A percentile compares a stretch with the other conserved stretches of the same genome.
Conservation (phyloP, 805 yeast species). For the Candida methanosorbosa region DNA sequence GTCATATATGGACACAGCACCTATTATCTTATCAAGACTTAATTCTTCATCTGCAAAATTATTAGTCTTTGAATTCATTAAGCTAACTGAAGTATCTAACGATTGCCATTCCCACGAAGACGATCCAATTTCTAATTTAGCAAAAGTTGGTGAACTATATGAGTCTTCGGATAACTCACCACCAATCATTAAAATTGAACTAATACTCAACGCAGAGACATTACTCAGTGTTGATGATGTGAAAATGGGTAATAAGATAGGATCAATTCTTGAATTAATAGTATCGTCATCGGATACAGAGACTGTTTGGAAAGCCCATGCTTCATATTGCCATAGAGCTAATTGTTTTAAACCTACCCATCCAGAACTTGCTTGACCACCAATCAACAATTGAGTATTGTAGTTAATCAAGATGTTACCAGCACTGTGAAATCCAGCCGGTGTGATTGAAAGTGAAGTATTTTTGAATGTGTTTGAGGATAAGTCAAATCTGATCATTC, state of each 20-base stretch:
- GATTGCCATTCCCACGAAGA: conserved; percentile 37
- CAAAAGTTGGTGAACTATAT: conserved; percentile 33
- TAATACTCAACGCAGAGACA: conserved; percentile 24
- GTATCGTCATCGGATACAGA: conserved; percentile 21
- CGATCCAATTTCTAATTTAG: conserved; percentile 27
- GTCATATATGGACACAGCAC: conserved; percentile 45
- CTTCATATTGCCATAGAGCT: conserved; percentile 60
- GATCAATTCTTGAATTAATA: conserved; percentile 44
- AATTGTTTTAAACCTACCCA: conserved; percentile 70
- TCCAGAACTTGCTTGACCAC: conserved; percentile 54
- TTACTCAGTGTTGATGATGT: conserved; percentile 9
- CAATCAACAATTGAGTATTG: conserved; percentile 45
- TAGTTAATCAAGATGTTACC: conserved; percentile 33
- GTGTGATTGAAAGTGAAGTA: conserved; percentile 41
- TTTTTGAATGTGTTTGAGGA: conserved; percentile 23
- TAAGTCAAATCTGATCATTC: conserved; percentile 39
- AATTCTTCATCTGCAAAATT: conserved; percentile 14
- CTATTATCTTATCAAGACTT: conserved; percentile 22
- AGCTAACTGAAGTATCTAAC: conserved; percentile 16
- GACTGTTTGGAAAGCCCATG: conserved; percentile 55
- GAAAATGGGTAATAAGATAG: conserved; percentile 51
- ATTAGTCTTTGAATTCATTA: conserved; percentile 15
- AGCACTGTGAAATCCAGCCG: conserved; percentile 49
- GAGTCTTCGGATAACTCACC: conserved; percentile 37
- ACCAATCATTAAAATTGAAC: conserved; percentile 47